Conservation (phyloP, 768 basidiomycete species). For the Lactarius sp. region DNA sequence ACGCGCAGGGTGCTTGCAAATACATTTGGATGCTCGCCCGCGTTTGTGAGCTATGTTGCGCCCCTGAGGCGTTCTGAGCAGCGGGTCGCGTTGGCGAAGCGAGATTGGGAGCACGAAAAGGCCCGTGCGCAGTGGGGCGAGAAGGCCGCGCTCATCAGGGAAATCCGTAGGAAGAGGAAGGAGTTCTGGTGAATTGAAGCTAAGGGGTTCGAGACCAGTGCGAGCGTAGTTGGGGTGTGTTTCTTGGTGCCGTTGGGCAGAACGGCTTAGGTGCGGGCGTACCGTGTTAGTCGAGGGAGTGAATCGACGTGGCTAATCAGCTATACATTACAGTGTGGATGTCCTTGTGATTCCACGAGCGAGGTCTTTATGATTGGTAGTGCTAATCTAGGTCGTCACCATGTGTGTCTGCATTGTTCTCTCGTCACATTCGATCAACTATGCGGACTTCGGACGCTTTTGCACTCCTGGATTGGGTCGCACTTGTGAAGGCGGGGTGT, state of each 20-base stretch:
- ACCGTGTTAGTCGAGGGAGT: neutral
- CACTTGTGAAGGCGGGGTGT: too few relatives aligned
- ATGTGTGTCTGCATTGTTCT: neutral
- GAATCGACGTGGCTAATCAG: slow-evolving; percentile 2
- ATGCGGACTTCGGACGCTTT: too few relatives aligned
- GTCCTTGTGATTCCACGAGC: neutral
- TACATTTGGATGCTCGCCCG: slow-evolving; percentile 67
- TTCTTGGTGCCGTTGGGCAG: neutral
- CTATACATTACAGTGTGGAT: neutral
- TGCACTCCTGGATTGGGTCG: too few relatives aligned
- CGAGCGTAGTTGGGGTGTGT: slow-evolving; percentile 1
- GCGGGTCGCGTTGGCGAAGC: slow-evolving; percentile 38
- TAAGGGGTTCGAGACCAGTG: neutral
- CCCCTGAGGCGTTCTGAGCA: slow-evolving; percentile 51
- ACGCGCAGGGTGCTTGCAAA: slow-evolving; percentile 65
- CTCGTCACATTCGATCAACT: neutral
- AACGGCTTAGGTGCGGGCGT: slow-evolving; percentile 1
- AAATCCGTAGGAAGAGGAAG: slow-evolving; percentile 62
- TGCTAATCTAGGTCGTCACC: neutral
- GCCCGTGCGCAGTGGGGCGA: slow-evolving; percentile 65
- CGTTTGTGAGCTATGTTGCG: slow-evolving; percentile 62
- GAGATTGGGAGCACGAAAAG: slow-evolving; percentile 45
- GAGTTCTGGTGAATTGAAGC: slow-evolving; percentile 60
- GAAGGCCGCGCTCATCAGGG: slow-evolving; percentile 53
- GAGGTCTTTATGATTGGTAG: neutral